phyloP scores from a whole-genome alignment of 768 basidiomycete species.

The Daedalea quercina region DNA sequence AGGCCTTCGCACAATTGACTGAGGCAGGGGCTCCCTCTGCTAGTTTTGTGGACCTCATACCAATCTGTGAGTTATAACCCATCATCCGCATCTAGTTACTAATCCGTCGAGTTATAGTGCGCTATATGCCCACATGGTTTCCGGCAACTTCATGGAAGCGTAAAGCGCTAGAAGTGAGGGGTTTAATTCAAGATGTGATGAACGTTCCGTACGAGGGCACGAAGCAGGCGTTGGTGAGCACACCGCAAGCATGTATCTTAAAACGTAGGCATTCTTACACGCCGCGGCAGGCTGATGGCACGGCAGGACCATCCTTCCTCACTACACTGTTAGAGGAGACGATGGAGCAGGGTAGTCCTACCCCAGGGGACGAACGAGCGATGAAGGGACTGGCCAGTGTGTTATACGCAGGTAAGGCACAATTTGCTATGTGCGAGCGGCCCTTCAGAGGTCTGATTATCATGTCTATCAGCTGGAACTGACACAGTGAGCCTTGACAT shows the following conservation, averaged over 20 bases:
- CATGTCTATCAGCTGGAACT: conserved; percentile 3
- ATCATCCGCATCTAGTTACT: neutral
- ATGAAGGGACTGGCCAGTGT: conserved; percentile 3
- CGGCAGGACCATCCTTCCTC: conserved; percentile 4
- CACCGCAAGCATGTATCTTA: neutral
- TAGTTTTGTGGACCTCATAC: conserved; percentile 18
- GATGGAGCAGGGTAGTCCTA: neutral
- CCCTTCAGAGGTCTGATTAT: neutral
- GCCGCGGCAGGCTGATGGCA: conserved; percentile 1
- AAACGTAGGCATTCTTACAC: neutral
- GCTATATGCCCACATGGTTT: conserved; percentile 30
- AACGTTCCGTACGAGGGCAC: conserved; percentile 23
- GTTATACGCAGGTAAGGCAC: conserved; percentile 12
- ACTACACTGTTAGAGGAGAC: neutral
- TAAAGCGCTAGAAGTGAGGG: conserved; percentile 6
- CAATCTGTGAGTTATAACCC: conserved; percentile 7
- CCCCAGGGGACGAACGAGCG: neutral
- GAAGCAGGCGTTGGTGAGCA: conserved; percentile 23
- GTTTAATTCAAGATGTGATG: conserved; percentile 8
- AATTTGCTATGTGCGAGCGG: neutral
- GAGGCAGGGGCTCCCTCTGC: conserved; percentile 9
- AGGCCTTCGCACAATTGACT: conserved; percentile 6
- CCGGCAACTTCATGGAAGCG: conserved; percentile 28
- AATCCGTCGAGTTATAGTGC: conserved; percentile 15
- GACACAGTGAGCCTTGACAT: conserved; percentile 4